Evolutionary conservation across 768 basidiomycete species (phyloP).

Genomic region (Collybiopsis confluens): DNA sequence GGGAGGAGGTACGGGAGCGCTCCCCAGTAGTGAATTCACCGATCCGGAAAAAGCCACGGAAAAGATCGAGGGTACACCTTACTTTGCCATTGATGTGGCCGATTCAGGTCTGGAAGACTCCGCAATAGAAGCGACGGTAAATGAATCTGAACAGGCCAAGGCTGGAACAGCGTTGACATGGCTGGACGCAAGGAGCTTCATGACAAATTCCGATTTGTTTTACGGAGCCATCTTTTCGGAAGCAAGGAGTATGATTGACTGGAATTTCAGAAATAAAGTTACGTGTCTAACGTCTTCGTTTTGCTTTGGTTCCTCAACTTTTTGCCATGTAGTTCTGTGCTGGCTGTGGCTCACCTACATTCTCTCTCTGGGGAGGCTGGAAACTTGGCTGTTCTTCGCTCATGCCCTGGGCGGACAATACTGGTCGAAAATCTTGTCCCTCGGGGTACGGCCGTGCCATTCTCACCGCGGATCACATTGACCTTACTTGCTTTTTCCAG

Average conservation of each 20-base stretch:
- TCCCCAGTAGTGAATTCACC: slow-evolving; percentile 64
- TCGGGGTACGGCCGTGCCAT: slow-evolving; percentile 47
- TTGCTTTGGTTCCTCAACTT: slow-evolving; percentile 1
- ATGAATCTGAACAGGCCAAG: slow-evolving; percentile 29
- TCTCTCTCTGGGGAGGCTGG: slow-evolving; percentile 95
- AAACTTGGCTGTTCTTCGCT: slow-evolving; percentile 79
- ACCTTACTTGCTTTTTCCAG: slow-evolving; percentile 28
- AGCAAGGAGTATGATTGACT: slow-evolving; percentile 82
- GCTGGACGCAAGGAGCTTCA: slow-evolving; percentile 58
- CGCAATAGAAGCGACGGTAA: slow-evolving; percentile 38
- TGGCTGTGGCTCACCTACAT: slow-evolving; percentile 74
- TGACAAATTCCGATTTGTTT: slow-evolving; percentile 53
- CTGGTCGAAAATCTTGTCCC: slow-evolving; percentile 61
- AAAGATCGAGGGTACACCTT: slow-evolving; percentile 75
- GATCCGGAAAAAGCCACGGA: slow-evolving; percentile 48
- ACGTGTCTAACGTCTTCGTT: slow-evolving; percentile 11
- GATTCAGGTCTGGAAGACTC: slow-evolving; percentile 38
- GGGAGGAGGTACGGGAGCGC: slow-evolving; percentile 40
- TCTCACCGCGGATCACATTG: background rate
- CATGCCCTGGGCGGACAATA: slow-evolving; percentile 70
- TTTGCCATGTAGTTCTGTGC: slow-evolving; percentile 78
- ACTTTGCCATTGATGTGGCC: slow-evolving; percentile 77
- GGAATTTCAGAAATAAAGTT: slow-evolving; percentile 91
- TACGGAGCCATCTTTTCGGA: slow-evolving; percentile 74
- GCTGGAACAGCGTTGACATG: slow-evolving; percentile 47